A percentile compares a stretch with the other conserved stretches of the same genome.
Conservation (phyloP, 176 grass and related monocot species). For the Eragrostis nindensis region DNA sequence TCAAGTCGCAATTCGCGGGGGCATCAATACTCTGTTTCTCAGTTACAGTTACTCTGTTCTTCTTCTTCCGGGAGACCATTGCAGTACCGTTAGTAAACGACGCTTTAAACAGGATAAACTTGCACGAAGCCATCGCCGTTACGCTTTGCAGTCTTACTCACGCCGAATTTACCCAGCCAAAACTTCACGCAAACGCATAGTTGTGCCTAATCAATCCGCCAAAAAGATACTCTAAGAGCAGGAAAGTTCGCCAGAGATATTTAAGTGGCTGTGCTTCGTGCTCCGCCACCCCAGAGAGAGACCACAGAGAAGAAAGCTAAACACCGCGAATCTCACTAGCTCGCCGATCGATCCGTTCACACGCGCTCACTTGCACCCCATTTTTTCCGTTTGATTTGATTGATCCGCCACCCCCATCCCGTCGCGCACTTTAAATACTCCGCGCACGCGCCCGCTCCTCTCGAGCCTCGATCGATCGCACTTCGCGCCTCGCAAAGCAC, state of each 20-base stretch:
- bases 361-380: background rate
- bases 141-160: background rate
- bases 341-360: conserved; percentile 22
- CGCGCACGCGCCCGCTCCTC: background rate
- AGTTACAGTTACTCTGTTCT: background rate
- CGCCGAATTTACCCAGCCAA: background rate
- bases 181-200: background rate
- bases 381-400: background rate
- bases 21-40: background rate
- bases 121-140: background rate
- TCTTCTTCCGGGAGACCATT: background rate
- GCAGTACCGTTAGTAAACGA: too few species aligned
- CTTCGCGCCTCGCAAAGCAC: background rate
- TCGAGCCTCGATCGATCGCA: conserved; percentile 17
- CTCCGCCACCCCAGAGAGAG: background rate
- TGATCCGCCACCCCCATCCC: background rate
- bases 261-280: background rate
- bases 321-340: background rate
- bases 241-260: background rate
- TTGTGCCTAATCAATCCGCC: background rate
- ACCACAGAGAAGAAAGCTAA: conserved; percentile 11
- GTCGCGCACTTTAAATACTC: background rate
- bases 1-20: too few species aligned
- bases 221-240: background rate
- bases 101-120: background rate